These are phyloP conservation scores for Carex kokanica DNA, from an alignment of 176 grass and related monocot species.

Conservation along the genomic window DNA sequence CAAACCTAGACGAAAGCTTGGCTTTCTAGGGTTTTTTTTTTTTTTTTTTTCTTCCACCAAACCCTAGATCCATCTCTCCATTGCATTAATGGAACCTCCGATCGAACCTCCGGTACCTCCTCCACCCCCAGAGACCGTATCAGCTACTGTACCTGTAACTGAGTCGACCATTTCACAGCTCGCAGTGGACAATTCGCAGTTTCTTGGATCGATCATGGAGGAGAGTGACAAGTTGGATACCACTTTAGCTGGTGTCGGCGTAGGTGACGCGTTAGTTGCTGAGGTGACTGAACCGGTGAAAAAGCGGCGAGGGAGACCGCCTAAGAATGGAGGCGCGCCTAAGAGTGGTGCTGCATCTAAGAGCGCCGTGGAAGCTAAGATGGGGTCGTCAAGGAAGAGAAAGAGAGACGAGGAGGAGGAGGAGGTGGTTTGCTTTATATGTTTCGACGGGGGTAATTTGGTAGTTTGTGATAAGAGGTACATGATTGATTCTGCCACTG, in stretches of 20 bases:
- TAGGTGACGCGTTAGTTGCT: background rate
- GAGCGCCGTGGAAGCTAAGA: background rate
- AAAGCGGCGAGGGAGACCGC: slow-evolving; percentile 86
- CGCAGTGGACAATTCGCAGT: slow-evolving; percentile 45
- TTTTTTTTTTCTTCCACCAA: background rate
- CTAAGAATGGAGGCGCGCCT: slow-evolving; percentile 51
- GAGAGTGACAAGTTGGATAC: background rate
- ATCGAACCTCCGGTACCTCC: background rate
- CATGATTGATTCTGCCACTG: background rate
- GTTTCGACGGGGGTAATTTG: slow-evolving; percentile 90
- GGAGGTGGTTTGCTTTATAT: slow-evolving; percentile 97
- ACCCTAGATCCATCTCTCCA: slow-evolving; percentile 31
- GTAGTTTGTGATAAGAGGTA: slow-evolving; percentile 93
- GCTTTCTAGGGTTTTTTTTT: slow-evolving; percentile 12
- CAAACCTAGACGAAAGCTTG: slow-evolving; percentile 18
- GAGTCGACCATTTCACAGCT: slow-evolving; percentile 8
- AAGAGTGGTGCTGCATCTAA: background rate
- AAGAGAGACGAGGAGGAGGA: slow-evolving; percentile 47
- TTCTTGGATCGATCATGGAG: slow-evolving; percentile 56
- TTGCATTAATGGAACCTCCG: slow-evolving; percentile 22
- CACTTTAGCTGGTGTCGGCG: background rate
- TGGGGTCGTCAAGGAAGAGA: slow-evolving; percentile 28
- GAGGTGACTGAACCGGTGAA: slow-evolving; percentile 35
- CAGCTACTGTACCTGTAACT: background rate
- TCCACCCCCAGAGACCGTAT: background rate